phyloP scores from a whole-genome alignment of 805 yeast genomes.

The Jamesozyma lodderae region DNA sequence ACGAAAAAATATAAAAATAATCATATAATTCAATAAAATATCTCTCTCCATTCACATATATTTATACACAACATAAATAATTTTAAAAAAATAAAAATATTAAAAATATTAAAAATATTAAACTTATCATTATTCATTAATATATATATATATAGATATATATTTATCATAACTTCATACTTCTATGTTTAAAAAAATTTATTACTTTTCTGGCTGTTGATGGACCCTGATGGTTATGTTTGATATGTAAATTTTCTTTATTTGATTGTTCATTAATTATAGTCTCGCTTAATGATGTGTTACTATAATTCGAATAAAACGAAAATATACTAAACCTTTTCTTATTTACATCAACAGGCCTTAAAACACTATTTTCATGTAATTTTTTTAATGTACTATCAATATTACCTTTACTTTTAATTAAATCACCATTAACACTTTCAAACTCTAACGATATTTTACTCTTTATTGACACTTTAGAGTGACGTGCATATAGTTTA shows the following conservation, averaged over 20 bases:
- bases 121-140: background rate
- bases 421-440: slow-evolving; percentile 31
- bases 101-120: background rate
- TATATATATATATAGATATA: background rate
- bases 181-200: slow-evolving; percentile 69
- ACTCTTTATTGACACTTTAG: slow-evolving; percentile 21
- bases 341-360: slow-evolving; percentile 1
- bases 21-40: background rate
- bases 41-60: background rate
- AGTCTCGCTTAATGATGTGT: background rate
- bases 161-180: slow-evolving; percentile 25
- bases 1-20: too few species aligned
- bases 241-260: background rate
- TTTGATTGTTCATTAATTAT: slow-evolving; percentile 7
- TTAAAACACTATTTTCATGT: slow-evolving; percentile 13
- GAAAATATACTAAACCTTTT: slow-evolving; percentile 38
- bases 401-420: slow-evolving; percentile 23
- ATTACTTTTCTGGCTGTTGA: slow-evolving; percentile 70
- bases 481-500: slow-evolving; percentile 16
- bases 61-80: background rate
- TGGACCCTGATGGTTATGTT: slow-evolving; percentile 2
- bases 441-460: slow-evolving; percentile 31
- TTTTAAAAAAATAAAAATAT: background rate
- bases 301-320: slow-evolving; percentile 22
- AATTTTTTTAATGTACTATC: slow-evolving; percentile 14